phyloP scores from a whole-genome alignment of 257 asterid species.

The Mentha longifolia region DNA sequence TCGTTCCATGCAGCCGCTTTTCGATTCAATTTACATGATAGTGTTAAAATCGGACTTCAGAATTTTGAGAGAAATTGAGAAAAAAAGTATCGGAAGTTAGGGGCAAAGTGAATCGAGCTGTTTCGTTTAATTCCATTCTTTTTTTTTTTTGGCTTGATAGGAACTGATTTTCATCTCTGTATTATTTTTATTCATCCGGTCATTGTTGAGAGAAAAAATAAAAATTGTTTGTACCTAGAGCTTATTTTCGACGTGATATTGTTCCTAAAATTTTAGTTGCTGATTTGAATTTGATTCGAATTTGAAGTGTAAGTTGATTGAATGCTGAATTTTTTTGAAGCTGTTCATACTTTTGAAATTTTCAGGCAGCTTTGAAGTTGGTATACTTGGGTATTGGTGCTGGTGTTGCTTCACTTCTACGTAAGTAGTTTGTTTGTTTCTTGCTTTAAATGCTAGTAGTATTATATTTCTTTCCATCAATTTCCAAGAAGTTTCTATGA shows the following conservation, averaged over 20 bases:
- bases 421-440: conserved; percentile 42
- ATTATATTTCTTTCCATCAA: background rate
- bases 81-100: background rate
- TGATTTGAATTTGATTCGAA: background rate
- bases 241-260: background rate
- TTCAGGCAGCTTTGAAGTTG: conserved; percentile 57
- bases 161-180: background rate
- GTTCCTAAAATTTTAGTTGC: background rate
- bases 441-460: background rate
- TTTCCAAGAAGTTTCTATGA: background rate
- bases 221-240: no score
- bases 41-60: background rate
- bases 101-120: no score
- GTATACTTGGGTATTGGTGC: conserved; percentile 69
- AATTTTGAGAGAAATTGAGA: background rate
- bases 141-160: background rate
- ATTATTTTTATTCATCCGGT: background rate
- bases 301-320: background rate
- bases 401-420: conserved; percentile 62
- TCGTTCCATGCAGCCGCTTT: conserved; percentile 25
- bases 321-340: background rate
- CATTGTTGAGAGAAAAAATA: no score
- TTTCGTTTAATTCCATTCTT: background rate
- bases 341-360: background rate
- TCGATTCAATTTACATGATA: background rate